These are phyloP conservation scores for Tetrapisispora nanseiensis DNA, from an alignment of 805 yeast species.

Conservation along the genomic window DNA sequence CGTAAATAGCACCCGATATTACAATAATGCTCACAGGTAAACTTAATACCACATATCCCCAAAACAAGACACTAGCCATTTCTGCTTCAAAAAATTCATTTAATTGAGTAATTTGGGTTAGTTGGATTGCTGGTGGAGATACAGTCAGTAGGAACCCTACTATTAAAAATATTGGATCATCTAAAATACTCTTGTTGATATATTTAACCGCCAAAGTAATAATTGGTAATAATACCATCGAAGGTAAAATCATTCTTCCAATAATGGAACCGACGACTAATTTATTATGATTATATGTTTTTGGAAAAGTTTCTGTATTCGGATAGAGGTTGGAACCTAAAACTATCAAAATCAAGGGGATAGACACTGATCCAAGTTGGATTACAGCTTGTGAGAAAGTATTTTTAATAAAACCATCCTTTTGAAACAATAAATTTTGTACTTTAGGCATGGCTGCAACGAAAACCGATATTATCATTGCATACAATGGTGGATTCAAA, in stretches of 20 bases:
- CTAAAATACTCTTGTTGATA: constrained; percentile 56
- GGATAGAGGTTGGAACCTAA: constrained; percentile 74
- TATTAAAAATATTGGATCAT: constrained; percentile 71
- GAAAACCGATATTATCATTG: constrained; percentile 59
- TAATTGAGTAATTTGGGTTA: constrained; percentile 71
- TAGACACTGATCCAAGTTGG: constrained; percentile 64
- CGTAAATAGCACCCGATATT: constrained; percentile 54
- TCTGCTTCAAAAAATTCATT: constrained; percentile 69
- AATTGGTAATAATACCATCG: constrained; percentile 55
- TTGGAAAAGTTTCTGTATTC: constrained; percentile 54
- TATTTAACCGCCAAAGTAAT: constrained; percentile 56
- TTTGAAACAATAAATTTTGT: constrained; percentile 47
- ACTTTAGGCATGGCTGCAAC: constrained; percentile 58
- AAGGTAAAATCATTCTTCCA: constrained; percentile 72
- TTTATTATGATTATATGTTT: constrained; percentile 50
- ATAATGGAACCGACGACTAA: constrained; percentile 59
- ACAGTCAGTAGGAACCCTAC: constrained; percentile 68
- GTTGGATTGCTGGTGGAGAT: constrained; percentile 77
- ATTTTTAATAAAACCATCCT: constrained; percentile 52
- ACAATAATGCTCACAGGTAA: constrained; percentile 66
- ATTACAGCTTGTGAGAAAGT: constrained; percentile 55
- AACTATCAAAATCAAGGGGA: constrained; percentile 66
- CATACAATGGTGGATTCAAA: constrained; percentile 79
- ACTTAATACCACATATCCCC: constrained; percentile 72
- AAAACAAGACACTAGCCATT: constrained; percentile 72